These are phyloP conservation scores for Zangia roseola DNA, from an alignment of 768 basidiomycete genomes.

Conservation along the genomic window DNA sequence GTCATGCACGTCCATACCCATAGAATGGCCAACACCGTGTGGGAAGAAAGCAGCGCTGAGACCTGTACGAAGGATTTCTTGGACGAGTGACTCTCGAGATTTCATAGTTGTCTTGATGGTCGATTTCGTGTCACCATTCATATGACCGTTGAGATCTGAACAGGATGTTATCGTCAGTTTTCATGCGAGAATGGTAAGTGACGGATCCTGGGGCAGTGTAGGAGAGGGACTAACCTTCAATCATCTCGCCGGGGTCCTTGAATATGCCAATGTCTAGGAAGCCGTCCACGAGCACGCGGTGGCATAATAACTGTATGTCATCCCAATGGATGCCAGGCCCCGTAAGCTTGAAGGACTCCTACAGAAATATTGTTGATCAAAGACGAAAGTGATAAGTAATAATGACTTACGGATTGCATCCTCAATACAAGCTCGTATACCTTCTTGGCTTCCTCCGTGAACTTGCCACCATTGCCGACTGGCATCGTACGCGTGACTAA, in stretches of 20 bases:
- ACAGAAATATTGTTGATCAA: conserved; percentile 20
- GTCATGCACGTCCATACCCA: conserved; percentile 95
- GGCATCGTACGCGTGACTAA: conserved; percentile 81
- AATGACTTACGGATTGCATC: conserved; percentile 74
- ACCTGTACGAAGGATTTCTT: conserved; percentile 73
- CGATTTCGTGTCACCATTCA: not conserved
- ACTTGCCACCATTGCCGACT: conserved; percentile 91
- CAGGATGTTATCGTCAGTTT: not conserved
- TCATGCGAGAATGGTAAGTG: not conserved
- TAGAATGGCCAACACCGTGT: conserved; percentile 87
- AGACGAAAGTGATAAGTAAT: too few relatives aligned
- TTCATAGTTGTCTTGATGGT: conserved; percentile 3
- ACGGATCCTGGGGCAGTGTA: too few relatives aligned
- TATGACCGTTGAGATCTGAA: conserved; percentile 5
- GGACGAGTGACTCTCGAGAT: conserved; percentile 14
- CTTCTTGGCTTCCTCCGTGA: conserved; percentile 73
- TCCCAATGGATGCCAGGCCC: conserved; percentile 91
- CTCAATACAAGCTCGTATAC: conserved; percentile 86
- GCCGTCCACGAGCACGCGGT: conserved; percentile 75
- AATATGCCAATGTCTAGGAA: conserved; percentile 88
- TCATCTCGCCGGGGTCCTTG: conserved; percentile 52
- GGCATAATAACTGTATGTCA: conserved; percentile 78
- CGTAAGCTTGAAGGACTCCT: conserved; percentile 69
- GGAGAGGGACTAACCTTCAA: conserved; percentile 9
- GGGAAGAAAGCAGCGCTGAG: conserved; percentile 89